Conservation (phyloP, 345 rosid genomes). For the Hibiscus tridactylites region DNA sequence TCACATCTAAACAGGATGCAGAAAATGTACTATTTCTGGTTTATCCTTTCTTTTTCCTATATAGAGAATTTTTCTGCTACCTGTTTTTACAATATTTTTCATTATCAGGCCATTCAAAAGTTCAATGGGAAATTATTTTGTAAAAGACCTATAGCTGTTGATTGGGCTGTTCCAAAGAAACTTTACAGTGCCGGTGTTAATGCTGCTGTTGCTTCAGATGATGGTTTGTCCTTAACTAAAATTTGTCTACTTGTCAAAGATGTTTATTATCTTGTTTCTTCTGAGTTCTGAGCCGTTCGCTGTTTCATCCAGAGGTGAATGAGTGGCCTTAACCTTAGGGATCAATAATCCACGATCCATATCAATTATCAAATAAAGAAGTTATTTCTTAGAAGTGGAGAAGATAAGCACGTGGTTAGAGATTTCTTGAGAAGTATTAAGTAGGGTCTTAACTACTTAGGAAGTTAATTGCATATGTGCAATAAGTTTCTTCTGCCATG, state of each 20-base stretch:
- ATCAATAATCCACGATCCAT: background rate
- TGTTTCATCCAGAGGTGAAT: background rate
- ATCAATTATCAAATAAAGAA: background rate
- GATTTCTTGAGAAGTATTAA: background rate
- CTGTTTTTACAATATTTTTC: constrained; percentile 9
- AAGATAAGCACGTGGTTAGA: background rate
- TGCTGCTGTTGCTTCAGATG: constrained; percentile 36
- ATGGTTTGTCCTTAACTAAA: constrained; percentile 36
- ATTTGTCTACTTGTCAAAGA: background rate
- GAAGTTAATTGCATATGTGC: background rate
- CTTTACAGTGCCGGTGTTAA: constrained; percentile 42
- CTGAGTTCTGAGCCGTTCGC: background rate
- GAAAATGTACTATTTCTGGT: constrained; percentile 46
- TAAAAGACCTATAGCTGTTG: constrained; percentile 82
- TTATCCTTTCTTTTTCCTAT: constrained; percentile 5
- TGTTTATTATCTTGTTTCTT: constrained; percentile 1
- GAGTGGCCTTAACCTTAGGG: background rate
- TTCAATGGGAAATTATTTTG: constrained; percentile 68
- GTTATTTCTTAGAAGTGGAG: background rate
- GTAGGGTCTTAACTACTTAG: background rate
- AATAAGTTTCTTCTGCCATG: background rate
- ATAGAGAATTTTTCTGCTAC: background rate
- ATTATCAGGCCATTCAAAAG: constrained; percentile 72
- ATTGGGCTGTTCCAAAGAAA: constrained; percentile 94
- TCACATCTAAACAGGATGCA: constrained; percentile 81